Percentiles rank a stretch among this genome's conserved stretches.
These are phyloP conservation scores for Senecio squalidus DNA, from an alignment of 140 eudicot species.

Conservation along the genomic window DNA sequence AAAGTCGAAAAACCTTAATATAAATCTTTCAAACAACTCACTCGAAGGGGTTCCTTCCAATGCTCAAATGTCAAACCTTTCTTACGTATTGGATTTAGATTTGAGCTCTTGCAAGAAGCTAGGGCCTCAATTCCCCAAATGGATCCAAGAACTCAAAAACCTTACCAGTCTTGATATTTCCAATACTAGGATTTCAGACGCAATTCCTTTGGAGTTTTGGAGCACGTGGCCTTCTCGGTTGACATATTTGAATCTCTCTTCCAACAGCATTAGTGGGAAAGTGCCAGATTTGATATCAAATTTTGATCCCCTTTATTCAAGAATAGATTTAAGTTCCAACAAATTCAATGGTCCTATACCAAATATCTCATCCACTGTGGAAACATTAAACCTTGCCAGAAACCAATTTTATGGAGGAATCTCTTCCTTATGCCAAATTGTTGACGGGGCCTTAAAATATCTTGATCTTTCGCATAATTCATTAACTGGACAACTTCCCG, in stretches of 20 bases:
- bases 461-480: slow-evolving; percentile 18
- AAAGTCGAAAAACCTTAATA: background rate
- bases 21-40: background rate
- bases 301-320: background rate
- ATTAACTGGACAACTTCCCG: slow-evolving; percentile 13
- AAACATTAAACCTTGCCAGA: slow-evolving; percentile 13
- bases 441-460: background rate
- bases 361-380: slow-evolving; percentile 3
- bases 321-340: slow-evolving; percentile 28
- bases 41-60: background rate
- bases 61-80: background rate
- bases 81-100: background rate
- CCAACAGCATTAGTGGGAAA: slow-evolving; percentile 15
- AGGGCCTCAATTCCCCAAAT: slow-evolving; percentile 7
- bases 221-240: slow-evolving; percentile 2
- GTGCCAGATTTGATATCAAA: slow-evolving; percentile 18
- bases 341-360: slow-evolving; percentile 19
- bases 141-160: background rate
- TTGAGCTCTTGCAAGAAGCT: slow-evolving; percentile 7
- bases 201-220: slow-evolving; percentile 25
- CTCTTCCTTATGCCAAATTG: slow-evolving; percentile 20
- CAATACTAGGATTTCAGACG: slow-evolving; percentile 1
- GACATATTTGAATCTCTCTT: slow-evolving; percentile 17
- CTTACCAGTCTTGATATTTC: background rate
- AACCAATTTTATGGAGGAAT: slow-evolving; percentile 18